A percentile compares a stretch with the other conserved stretches of the same genome.
These are phyloP conservation scores for Thozetella sp. DNA, from an alignment of 495 filamentous ascomycete species.

Conservation along the genomic window DNA sequence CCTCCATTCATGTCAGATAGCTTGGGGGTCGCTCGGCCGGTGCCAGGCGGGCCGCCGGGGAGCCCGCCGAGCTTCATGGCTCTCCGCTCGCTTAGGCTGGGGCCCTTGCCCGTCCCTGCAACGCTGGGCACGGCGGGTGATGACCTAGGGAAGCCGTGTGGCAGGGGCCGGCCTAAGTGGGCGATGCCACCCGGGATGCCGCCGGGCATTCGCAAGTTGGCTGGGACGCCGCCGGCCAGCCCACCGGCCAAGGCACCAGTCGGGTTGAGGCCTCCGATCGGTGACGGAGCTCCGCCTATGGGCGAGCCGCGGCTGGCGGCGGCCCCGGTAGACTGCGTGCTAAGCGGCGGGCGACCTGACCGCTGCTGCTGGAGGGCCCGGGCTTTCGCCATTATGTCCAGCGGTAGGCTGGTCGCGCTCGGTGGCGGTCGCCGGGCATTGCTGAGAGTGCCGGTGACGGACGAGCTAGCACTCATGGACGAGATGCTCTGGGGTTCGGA, in stretches of 20 bases:
- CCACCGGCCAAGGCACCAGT: constrained; percentile 8
- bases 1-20: constrained; percentile 26
- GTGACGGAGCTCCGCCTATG: constrained; percentile 4
- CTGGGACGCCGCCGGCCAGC: constrained; percentile 33
- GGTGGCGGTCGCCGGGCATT: constrained; percentile 43
- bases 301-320: constrained; percentile 6
- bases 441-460: constrained; percentile 78
- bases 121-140: constrained; percentile 40
- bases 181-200: constrained; percentile 3
- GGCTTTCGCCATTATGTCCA: constrained; percentile 82
- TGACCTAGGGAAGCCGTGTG: constrained; percentile 46
- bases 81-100: constrained; percentile 35
- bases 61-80: constrained; percentile 45
- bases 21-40: constrained; percentile 25
- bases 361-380: constrained; percentile 52
- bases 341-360: constrained; percentile 20
- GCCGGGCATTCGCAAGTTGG: constrained; percentile 39
- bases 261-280: constrained; percentile 4
- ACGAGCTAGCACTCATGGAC: constrained; percentile 74
- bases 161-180: constrained; percentile 36
- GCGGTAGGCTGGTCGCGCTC: constrained; percentile 60
- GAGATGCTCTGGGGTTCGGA: constrained; percentile 52
- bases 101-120: constrained; percentile 17
- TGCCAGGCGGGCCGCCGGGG: constrained; percentile 20
- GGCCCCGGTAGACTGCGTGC: constrained; percentile 4